A percentile compares a stretch with the other conserved stretches of the same genome.
These are phyloP conservation scores for Sicyos baderoa DNA, from an alignment of 306 rosid species.

Conservation along the genomic window DNA sequence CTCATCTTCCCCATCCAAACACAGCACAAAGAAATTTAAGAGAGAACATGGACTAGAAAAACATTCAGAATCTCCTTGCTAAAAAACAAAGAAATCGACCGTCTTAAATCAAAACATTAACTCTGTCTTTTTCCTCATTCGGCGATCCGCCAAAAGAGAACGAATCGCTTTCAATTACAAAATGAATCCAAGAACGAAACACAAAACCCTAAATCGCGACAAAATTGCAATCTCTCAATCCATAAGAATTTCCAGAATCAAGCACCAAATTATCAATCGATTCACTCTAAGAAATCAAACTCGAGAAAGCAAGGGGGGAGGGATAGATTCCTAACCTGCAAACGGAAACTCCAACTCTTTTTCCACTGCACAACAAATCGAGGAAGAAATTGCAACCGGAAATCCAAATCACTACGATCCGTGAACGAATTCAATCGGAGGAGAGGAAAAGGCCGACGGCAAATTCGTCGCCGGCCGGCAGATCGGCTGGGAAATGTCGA, in stretches of 20 bases:
- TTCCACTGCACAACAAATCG: constrained; percentile 3
- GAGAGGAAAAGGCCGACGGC: not conserved
- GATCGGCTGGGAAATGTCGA: not conserved
- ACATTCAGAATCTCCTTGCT: constrained; percentile 14
- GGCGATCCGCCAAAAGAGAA: constrained; percentile 8
- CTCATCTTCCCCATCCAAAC: too few species aligned
- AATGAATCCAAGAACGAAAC: not conserved
- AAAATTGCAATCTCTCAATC: not conserved
- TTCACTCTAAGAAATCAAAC: constrained; percentile 5
- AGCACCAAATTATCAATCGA: too few species aligned
- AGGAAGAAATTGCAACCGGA: not conserved
- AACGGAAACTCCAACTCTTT: constrained; percentile 5
- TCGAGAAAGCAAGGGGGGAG: constrained; percentile 2
- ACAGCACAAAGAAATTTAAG: too few species aligned
- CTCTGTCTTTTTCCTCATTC: constrained; percentile 11
- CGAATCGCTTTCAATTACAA: constrained; percentile 9
- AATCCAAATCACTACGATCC: constrained; percentile 11
- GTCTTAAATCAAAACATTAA: constrained; percentile 5
- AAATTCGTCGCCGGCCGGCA: not conserved
- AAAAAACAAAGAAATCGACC: constrained; percentile 15
- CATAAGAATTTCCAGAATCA: not conserved
- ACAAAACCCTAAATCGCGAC: not conserved
- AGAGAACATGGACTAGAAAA: not conserved
- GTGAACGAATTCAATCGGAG: not conserved
- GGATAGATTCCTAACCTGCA: not conserved